Base-by-base conservation (phyloP, 2,329 filamentous ascomycete species). In the Dryadomyces sulphureus region DNA sequence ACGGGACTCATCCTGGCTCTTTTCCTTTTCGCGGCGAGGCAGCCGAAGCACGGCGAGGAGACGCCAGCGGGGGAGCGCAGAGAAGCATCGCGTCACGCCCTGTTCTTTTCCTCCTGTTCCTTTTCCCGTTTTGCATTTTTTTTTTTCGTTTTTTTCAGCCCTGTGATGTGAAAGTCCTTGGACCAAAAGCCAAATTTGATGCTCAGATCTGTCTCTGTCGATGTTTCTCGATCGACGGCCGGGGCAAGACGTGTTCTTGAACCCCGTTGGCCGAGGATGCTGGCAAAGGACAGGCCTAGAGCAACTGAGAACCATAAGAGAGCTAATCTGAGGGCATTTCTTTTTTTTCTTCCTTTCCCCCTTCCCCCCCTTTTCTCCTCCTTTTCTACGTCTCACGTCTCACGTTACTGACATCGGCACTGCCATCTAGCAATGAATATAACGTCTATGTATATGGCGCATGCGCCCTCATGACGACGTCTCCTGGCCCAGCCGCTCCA, bases 401-500 rank as follows among this genome's bases (percentile, higher is more conserved):
- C 17, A n/a, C 16, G n/a, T 35, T 35, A 17, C 34, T n/a, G 17
- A 19, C 27, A 30, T 30, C 25, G 7, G 7, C 7, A 12, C 7
- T 30, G 12, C 12, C 12, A 30, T 30, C 7, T 7, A 30, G 12
- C 25, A 30, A 30, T 30, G 24, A 12, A 40, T 11, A 40, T 21
- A 7, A n/a, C n/a, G 6, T 16, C n/a, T 32, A n/a, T 32, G 39
- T 19, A 17, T 16, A 19, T 14, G 2, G 4, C 8, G 12, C 17
- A 14, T 25, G n/a, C 8, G 25, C 20, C 30, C n/a, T 19, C n/a
- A 32, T 35, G 27, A 38, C 9, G 45, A 7, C 30, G 74, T 66
- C 59, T 84, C 79, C 47, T 64, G 65, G 8, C 79, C 79, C 48
- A 84, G 58, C 54, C 69, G 72, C 58, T 79, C 74, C 53, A 84